phyloP scores from a whole-genome alignment of 306 rosid species.

The Quercus glauca region DNA sequence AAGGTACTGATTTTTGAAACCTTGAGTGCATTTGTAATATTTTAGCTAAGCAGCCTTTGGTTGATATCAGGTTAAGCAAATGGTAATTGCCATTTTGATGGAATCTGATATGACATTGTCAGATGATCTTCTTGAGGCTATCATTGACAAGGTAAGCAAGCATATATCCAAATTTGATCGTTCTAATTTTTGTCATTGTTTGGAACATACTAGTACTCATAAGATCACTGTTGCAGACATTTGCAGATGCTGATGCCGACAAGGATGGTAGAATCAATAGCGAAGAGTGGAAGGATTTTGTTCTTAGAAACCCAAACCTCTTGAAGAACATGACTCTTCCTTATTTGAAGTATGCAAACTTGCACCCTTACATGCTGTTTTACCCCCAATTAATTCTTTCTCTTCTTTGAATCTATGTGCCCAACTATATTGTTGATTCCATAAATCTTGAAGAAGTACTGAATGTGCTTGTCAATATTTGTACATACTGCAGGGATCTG shows the following conservation, averaged over 20 bases:
- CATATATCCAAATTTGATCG: conserved; percentile 2
- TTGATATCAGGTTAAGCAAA: conserved; percentile 73
- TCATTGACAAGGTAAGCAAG: conserved; percentile 56
- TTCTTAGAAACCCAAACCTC: conserved; percentile 47
- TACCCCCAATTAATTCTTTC: neutral
- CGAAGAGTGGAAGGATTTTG: conserved; percentile 81
- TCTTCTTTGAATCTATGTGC: neutral
- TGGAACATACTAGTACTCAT: neutral
- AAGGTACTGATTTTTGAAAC: neutral
- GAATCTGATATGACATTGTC: conserved; percentile 61
- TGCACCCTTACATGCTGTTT: neutral
- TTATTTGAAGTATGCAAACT: conserved; percentile 60
- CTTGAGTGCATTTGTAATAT: neutral
- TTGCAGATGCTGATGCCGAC: conserved; percentile 67
- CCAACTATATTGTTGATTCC: neutral
- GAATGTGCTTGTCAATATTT: neutral
- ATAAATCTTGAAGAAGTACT: neutral
- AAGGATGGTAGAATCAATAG: conserved; percentile 70
- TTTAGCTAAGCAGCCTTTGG: conserved; percentile 12
- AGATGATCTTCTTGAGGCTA: conserved; percentile 76
- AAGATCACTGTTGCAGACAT: conserved; percentile 41
- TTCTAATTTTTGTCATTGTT: neutral
- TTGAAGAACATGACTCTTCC: conserved; percentile 91
- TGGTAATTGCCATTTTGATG: conserved; percentile 69
- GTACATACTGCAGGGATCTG: conserved; percentile 49